Base-by-base conservation (phyloP, 345 rosid species). In the Eucalyptus grandis region DNA sequence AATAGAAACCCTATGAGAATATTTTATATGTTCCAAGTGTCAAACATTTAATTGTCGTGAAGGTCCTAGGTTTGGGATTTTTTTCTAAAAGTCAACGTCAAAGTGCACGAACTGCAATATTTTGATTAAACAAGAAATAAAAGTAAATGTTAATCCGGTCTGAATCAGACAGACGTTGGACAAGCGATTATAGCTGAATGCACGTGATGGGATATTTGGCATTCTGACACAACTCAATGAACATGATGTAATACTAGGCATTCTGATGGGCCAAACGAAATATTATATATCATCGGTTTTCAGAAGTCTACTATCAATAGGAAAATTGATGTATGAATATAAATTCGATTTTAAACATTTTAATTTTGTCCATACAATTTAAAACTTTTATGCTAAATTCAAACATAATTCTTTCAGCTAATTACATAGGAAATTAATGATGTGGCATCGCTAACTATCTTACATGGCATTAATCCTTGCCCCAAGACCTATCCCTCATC, bases 351-450 rank as follows among this genome's bases (percentile, higher is more conserved):
- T 6, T 77, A 11, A 37, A 77, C 4, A 10, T 37, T 77, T 19
- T 1, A 37, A 37, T 37, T 10, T 21, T 37, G 2, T 77, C 2
- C 0, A 19, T 72, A 4, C 6, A 72, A 6, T 72, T 22, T 1
- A 2, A 37, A 37, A 19, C 0, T 2, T 40, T 37, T 19, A 11
- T 17, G 14, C 8, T 19, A 77, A 11, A 77, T 77, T 10, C 1
- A 4, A 40, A 40, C 4, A 3, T 77, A 77, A 37, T 77, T 13
- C 7, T 21, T 6, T 6, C 1, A 2, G 3, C 15, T 37, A 21
- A 37, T 77, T 37, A 5, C 5, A 2, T 10, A 3, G 3, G 9
- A 77, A 77, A 37, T 11, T 37, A 8, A 1, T 37, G 1, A 77
- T 77, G 46, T 19, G 3, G 27, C 46, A 40, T 72, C 1, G 0